These are phyloP conservation scores for Diplodia mutila DNA, from an alignment of 2,329 filamentous ascomycete species.

Conservation along the genomic window DNA sequence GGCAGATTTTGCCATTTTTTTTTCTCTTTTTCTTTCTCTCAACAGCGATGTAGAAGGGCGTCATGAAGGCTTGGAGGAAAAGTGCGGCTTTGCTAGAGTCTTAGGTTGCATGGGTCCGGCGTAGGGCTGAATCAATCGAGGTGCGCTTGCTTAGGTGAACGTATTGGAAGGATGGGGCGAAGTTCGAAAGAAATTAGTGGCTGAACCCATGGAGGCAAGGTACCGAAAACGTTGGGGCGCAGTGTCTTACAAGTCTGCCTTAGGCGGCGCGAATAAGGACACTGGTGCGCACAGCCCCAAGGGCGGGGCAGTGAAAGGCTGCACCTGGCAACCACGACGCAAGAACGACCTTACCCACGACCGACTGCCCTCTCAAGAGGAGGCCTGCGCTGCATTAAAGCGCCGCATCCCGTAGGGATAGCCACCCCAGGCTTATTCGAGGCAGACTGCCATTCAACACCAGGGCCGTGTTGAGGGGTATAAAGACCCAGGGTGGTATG, in stretches of 20 bases:
- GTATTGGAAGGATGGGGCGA: background rate
- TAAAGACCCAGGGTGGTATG: background rate
- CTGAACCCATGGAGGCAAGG: background rate
- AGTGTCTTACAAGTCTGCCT: background rate
- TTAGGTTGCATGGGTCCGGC: background rate
- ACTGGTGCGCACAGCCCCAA: background rate
- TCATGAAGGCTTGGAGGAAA: background rate
- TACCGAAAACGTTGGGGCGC: background rate
- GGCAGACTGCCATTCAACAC: background rate
- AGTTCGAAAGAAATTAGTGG: background rate
- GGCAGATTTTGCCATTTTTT: background rate
- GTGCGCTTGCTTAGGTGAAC: background rate
- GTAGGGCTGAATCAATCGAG: slow-evolving; percentile 5
- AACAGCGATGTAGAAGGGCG: background rate
- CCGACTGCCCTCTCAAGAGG: background rate
- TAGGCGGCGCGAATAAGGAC: background rate
- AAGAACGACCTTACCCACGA: too few relatives aligned
- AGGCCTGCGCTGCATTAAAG: background rate
- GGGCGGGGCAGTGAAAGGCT: too few relatives aligned
- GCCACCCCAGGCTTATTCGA: background rate
- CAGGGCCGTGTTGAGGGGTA: background rate
- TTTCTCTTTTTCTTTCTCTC: background rate
- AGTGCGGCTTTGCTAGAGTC: background rate
- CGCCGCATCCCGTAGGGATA: background rate
- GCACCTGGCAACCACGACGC: too few relatives aligned